Evolutionary conservation across 176 grass and related monocot species (phyloP).

Genomic region (Pharus latifolius): DNA sequence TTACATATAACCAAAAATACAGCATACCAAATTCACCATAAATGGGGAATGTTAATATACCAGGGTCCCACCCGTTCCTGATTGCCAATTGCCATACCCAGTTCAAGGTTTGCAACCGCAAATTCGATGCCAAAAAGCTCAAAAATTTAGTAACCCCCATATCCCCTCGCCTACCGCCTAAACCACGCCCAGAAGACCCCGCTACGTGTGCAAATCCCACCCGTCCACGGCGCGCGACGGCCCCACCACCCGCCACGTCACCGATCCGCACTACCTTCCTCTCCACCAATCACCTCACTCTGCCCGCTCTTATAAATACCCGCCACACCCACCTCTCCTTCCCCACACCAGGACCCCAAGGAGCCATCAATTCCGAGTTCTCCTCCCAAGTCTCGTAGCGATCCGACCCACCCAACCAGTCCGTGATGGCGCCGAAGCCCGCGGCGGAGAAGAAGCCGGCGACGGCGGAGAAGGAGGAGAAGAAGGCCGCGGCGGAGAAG

Average conservation of each 20-base stretch:
- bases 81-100: too few relatives aligned
- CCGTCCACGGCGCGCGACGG: not conserved
- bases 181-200: not conserved
- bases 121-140: not conserved
- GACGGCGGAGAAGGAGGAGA: slow-evolving; percentile 21
- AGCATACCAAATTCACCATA: too few relatives aligned
- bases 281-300: not conserved
- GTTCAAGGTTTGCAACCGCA: too few relatives aligned
- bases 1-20: too few relatives aligned
- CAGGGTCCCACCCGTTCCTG: too few relatives aligned
- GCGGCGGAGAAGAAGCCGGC: slow-evolving; percentile 40
- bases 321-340: not conserved
- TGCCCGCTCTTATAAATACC: not conserved
- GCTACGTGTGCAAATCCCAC: not conserved
- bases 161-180: not conserved
- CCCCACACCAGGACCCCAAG: not conserved
- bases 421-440: slow-evolving; percentile 28
- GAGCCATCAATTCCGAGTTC: not conserved
- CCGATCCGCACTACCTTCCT: not conserved
- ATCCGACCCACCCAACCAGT: not conserved
- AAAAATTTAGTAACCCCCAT: too few relatives aligned
- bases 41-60: too few relatives aligned
- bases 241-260: not conserved
- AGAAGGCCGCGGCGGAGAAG: slow-evolving; percentile 13
- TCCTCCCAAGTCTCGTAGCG: not conserved